Evolutionary conservation across 177 flowering plant species (phyloP), one percentile per base, ranked within the genome.

Genomic region (Vitis hybrid): DNA sequence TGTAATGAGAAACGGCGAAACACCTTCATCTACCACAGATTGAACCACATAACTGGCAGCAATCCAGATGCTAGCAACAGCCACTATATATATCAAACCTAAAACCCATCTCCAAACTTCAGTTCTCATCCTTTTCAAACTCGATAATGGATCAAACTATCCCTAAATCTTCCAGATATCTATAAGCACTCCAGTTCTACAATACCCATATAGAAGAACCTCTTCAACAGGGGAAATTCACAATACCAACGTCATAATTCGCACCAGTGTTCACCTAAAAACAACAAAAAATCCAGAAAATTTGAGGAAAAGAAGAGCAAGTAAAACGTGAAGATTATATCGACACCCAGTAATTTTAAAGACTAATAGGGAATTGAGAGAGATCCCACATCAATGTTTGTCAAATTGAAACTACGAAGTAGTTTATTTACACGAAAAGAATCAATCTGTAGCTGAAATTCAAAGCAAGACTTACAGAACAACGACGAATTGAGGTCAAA

Each of bases 31-130:
- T 8, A 91, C 98, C 30, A 95, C 97, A 10, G 97, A 85, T 62
- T 95, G 99, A 54, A 95, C 98, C 48, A 95, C 92, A 75, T 81
- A 91, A 71, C 97, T 91, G 21, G 97, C 93, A 60, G 95, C 94
- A 72, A 91, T 89, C 99, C 98, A 93, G 12, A 96, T 96, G 9
- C 72, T 62, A 6, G 97, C 97, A 21, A 93, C 97, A 2, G 86
- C 76, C 58, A 91, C 57, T 75, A 92, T 93, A 70, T 91, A 96
- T 56, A 62, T 65, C 75, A 91, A 77, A 63, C 99, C 95, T 67
- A 90, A 75, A 46, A 63, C 52, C 66, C 66, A 63, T 40, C 52
- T 89, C 91, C 94, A 83, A 64, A 70, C 74, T 73, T 88, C 60
- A 70, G 72, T 82, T 46, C 32, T 79, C 97, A 89, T 91, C 40